Base-by-base conservation (phyloP, 495 filamentous ascomycete species). In the Penicillium coprophilum region DNA sequence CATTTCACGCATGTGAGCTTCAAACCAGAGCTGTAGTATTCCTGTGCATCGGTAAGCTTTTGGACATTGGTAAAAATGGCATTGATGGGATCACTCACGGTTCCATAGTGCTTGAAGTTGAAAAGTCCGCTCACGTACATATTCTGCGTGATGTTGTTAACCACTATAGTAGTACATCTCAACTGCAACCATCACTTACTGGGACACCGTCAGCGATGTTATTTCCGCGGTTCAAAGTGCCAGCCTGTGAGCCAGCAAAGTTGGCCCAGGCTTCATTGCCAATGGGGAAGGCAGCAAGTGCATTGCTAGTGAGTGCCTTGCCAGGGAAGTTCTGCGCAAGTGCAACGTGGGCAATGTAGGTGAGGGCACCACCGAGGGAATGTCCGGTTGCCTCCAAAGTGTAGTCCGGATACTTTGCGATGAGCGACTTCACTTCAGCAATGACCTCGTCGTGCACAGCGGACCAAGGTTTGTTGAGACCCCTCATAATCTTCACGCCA, bases 241-340 rank as follows among this genome's bases (percentile, higher is more conserved):
- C 70, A 23, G 50, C 59, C 32, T 68, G 67, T 19, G 60, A 58
- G 4, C 51, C 23, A 6, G 60, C 70, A 58, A 68, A 71, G 24
- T 46, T 56, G 15, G 68, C 70, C 61, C 66, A 73, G 3, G 59
- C 68, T n/a, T 38, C 34, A 40, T 71, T 71, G 3, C 70, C 70
- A 50, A 73, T 73, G 7, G 70, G 70, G 21, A 66, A 73, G 3
- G 70, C 70, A 57, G 70, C 70, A 40, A 71, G 36, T 0, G 70
- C 68, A 65, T 65, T 68, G 53, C 70, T 68, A 3, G 57, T 68
- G n/a, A 71, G 48, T 15, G 50, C 9, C 51, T 64, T 70, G 8
- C 44, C 57, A 8, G 70, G 70, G 50, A 73, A 73, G 36, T 71
- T 70, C 50, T 69, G 59, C 1, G 66, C 56, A 23, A 73, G 58